Conservation (phyloP, 352 stramenopile species). For the Lagenidium giganteum region DNA sequence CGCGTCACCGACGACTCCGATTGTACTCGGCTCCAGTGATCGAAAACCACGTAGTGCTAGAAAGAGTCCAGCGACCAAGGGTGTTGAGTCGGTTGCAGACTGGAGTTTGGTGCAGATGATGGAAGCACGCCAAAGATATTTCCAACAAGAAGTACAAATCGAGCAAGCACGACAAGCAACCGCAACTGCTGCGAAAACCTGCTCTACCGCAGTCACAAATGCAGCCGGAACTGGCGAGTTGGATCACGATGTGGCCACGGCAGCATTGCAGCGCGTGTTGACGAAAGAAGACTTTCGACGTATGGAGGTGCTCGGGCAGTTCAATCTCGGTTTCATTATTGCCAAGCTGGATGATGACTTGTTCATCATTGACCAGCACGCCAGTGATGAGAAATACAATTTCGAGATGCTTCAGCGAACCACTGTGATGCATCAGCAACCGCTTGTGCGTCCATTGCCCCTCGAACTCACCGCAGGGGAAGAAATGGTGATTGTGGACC, state of each 20-base stretch:
- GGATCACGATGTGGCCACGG: slow-evolving; percentile 42
- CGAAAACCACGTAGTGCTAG: no score
- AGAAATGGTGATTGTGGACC: slow-evolving; percentile 93
- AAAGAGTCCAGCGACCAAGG: no score
- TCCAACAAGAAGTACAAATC: slow-evolving; percentile 33
- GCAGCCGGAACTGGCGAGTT: slow-evolving; percentile 1
- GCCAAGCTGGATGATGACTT: slow-evolving; percentile 86
- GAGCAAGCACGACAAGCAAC: slow-evolving; percentile 21
- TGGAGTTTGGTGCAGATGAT: slow-evolving; percentile 42
- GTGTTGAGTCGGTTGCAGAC: no score
- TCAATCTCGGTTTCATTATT: slow-evolving; percentile 98
- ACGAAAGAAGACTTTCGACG: slow-evolving; percentile 89
- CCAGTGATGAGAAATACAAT: slow-evolving; percentile 94
- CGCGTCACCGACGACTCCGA: no score
- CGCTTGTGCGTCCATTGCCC: slow-evolving; percentile 87
- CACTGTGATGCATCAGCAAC: slow-evolving; percentile 94
- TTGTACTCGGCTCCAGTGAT: no score
- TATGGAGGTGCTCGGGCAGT: slow-evolving; percentile 95
- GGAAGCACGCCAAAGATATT: slow-evolving; percentile 31
- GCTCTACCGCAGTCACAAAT: slow-evolving; percentile 21
- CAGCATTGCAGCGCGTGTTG: slow-evolving; percentile 66
- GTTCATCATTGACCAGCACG: slow-evolving; percentile 99
- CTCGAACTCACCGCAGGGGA: slow-evolving; percentile 91
- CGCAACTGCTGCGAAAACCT: no score
- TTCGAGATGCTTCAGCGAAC: slow-evolving; percentile 70